Evolutionary conservation across 108 stramenopile species (phyloP).

Genomic region (Hondaea fermentalgiana): DNA sequence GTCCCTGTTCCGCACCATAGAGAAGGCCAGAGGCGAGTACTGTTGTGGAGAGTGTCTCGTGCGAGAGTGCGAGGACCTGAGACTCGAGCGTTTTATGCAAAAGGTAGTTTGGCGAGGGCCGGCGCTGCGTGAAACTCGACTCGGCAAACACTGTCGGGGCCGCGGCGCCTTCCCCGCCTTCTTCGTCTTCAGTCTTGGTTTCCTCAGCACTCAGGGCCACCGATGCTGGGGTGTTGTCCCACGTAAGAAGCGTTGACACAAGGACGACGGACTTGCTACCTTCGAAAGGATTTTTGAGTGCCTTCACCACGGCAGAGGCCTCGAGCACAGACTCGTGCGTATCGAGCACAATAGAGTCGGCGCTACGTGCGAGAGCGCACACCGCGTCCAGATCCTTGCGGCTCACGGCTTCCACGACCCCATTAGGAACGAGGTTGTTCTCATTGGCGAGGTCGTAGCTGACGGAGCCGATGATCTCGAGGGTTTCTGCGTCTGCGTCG

Average conservation of each 20-base stretch:
- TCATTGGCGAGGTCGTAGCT: not conserved
- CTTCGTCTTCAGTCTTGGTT: not conserved
- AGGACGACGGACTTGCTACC: not conserved
- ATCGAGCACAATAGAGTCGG: not conserved
- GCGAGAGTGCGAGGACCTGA: not conserved
- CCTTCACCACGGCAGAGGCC: not conserved
- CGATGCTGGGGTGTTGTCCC: not conserved
- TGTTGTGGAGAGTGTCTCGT: not conserved
- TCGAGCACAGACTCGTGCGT: not conserved
- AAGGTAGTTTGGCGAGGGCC: not conserved
- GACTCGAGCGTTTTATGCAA: constrained; percentile 9
- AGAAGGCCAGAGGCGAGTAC: not conserved
- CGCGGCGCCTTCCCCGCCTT: not conserved
- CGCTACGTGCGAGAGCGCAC: not conserved
- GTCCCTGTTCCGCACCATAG: not conserved
- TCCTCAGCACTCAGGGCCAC: not conserved
- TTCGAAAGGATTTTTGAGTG: not conserved
- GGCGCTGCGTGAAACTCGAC: not conserved
- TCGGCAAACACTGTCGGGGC: not conserved
- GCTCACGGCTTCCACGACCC: not conserved
- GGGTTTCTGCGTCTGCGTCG: not conserved
- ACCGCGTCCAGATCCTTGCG: not conserved
- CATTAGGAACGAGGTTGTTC: not conserved
- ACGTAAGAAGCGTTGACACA: not conserved
- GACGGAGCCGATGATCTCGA: not conserved